Evolutionary conservation across 2,329 filamentous ascomycete species (phyloP), one percentile per base, ranked within the genome.

Genomic region (Macrophomina tecta): DNA sequence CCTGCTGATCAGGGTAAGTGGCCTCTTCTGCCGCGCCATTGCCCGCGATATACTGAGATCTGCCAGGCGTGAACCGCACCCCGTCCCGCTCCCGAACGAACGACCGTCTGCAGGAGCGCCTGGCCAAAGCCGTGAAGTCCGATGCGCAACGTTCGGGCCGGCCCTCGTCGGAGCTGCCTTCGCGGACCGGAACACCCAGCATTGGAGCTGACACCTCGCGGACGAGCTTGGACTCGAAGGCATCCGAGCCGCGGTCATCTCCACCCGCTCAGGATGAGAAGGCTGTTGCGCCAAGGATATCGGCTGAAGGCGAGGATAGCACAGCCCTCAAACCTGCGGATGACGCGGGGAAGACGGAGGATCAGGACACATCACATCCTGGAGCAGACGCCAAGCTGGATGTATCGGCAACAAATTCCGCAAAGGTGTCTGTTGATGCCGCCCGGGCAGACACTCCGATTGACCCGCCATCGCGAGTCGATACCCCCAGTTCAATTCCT

Each of bases 81-180:
- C 85, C 90, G 28, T 90, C 90, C 5, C 87, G 86, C 32, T 40
- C 64, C 49, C 87, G 84, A 69, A 86, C 86, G 68, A 95, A 93
- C 79, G 93, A 96, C 72, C 88, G 93, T 63, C 83, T 99, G 51
- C 94, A 97, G 76, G 94, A 97, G 76, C 87, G 93, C 69, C 84
- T 99, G 68, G 94, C 94, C 36, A 92, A 92, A 74, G 95, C 94
- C 36, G 92, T 90, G 3, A 90, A 90, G 68, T 92, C 91, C 74
- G 80, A 83, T n/a, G 76, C 81, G 2, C 76, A 79, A 46, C 83
- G 81, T 64, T 82, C 81, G 34, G 81, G 79, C 65, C 78, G 81
- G 69, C 78, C 84, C 32, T 82, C 83, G 7, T 84, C 84, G 55
- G 83, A 82, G 38, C 72, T 81, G 28, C 78, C 83, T 5, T 86